Percentiles rank a stretch among this genome's conserved stretches.
Evolutionary conservation across 208 protist genomes (phyloP).

Genomic region (Crithidia acanthocephali): DNA sequence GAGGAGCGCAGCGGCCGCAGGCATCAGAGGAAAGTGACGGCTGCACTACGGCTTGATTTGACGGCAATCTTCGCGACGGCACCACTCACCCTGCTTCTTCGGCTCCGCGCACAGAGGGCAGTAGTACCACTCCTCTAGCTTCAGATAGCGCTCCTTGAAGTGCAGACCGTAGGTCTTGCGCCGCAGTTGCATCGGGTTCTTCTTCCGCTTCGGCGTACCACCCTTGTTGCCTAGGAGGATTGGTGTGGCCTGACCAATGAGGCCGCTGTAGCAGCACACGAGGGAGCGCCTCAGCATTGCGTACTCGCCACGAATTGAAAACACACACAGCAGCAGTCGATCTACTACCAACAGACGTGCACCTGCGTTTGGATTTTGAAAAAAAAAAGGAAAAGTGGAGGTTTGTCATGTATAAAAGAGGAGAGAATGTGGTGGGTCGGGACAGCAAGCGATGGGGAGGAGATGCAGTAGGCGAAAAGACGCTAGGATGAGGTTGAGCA

Average conservation of each 20-base stretch:
- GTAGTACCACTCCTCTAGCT: constrained; percentile 93
- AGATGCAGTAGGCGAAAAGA: too few relatives aligned
- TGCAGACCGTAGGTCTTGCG: constrained; percentile 88
- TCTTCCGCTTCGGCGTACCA: constrained; percentile 91
- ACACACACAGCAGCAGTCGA: too few relatives aligned
- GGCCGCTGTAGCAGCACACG: constrained; percentile 27
- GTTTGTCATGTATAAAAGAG: too few relatives aligned
- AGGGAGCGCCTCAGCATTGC: constrained; percentile 46
- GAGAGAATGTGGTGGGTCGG: too few relatives aligned
- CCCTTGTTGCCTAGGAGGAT: constrained; percentile 85
- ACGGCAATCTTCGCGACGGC: constrained; percentile 88
- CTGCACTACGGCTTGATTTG: constrained; percentile 84
- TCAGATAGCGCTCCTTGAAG: constrained; percentile 92
- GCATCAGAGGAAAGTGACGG: neutral
- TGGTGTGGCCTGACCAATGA: constrained; percentile 68
- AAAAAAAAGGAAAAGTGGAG: too few relatives aligned
- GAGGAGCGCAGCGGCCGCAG: too few relatives aligned
- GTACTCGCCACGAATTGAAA: neutral
- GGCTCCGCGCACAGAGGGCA: constrained; percentile 92
- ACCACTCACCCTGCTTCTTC: constrained; percentile 92
- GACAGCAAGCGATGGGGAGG: too few relatives aligned
- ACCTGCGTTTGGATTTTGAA: neutral
- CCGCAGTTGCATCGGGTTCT: constrained; percentile 86
- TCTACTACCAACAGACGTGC: neutral
- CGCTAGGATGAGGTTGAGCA: too few relatives aligned